Conservation (phyloP, 176 grass and related monocot species). For the Ensete glaucum region DNA sequence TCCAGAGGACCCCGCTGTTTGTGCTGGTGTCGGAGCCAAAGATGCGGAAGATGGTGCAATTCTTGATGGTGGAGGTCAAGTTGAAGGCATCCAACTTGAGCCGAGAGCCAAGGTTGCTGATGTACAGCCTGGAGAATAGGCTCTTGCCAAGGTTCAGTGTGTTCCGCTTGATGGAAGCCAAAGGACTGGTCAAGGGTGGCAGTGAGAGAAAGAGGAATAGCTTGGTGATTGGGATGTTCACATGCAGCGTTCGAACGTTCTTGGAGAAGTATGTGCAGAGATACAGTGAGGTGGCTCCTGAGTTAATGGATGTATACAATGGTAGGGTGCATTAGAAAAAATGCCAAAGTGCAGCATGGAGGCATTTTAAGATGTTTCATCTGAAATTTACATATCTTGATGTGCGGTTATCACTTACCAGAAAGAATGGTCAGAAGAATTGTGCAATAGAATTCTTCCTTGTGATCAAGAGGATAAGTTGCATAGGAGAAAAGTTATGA, state of each 20-base stretch:
- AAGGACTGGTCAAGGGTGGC: not conserved
- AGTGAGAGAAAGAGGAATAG: not conserved
- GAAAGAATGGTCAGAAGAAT: no score
- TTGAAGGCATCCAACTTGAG: not conserved
- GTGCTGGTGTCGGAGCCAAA: not conserved
- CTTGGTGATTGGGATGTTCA: not conserved
- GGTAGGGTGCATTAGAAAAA: not conserved
- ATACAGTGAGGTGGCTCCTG: not conserved
- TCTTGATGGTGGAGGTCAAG: not conserved
- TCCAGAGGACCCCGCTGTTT: not conserved
- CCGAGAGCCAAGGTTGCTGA: conserved; percentile 13
- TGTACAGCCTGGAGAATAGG: conserved; percentile 14
- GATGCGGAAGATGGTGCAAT: not conserved
- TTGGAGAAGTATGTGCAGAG: not conserved
- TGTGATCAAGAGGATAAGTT: no score
- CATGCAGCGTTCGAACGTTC: not conserved
- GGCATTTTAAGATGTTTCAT: not conserved
- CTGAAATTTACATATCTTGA: not conserved
- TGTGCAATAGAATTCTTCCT: no score
- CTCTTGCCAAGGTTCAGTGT: conserved; percentile 11
- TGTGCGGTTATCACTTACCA: not conserved
- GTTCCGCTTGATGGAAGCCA: not conserved
- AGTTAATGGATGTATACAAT: not conserved
- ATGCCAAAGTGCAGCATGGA: not conserved
- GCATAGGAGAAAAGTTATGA: no score